A percentile compares a stretch with the other conserved stretches of the same genome.
Evolutionary conservation across 2,329 filamentous ascomycete genomes (phyloP).

Genomic region (Periconia sp.): DNA sequence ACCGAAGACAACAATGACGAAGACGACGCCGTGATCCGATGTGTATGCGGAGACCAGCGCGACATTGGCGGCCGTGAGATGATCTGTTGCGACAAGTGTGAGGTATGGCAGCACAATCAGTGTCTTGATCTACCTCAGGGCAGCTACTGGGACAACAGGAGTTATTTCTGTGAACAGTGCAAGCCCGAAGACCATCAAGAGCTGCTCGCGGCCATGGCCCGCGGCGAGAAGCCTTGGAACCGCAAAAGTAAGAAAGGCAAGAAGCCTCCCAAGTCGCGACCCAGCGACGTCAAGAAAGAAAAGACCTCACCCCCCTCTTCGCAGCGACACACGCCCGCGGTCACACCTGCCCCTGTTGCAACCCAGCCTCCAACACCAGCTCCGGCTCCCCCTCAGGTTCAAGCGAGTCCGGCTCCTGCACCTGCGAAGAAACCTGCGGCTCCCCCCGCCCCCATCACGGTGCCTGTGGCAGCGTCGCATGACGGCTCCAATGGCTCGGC

Average conservation of each 20-base stretch:
- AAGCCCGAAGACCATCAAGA: conserved; percentile 79
- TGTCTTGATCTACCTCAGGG: conserved; percentile 86
- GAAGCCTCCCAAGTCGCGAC: conserved; percentile 62
- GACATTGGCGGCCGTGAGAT: conserved; percentile 86
- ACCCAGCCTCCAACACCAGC: conserved; percentile 13
- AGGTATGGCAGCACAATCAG: conserved; percentile 95
- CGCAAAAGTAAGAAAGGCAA: conserved; percentile 61
- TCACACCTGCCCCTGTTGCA: conserved; percentile 13
- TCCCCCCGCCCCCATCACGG: conserved; percentile 1
- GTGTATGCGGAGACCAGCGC: conserved; percentile 80
- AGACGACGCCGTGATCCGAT: conserved; percentile 81
- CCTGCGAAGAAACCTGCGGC: background rate
- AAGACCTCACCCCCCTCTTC: conserved; percentile 19
- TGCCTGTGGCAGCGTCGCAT: conserved; percentile 7
- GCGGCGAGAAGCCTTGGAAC: conserved; percentile 83
- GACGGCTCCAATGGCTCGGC: conserved; percentile 27
- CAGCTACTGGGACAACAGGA: conserved; percentile 51
- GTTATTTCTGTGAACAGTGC: conserved; percentile 91
- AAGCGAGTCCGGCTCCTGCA: background rate
- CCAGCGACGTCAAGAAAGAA: conserved; percentile 60
- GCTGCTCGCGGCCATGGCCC: conserved; percentile 74
- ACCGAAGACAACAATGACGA: conserved; percentile 37
- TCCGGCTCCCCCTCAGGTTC: conserved; percentile 4
- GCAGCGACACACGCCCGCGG: conserved; percentile 5
- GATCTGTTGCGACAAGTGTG: conserved; percentile 93